Evolutionary conservation across 371 early-diverging fungal genomes (phyloP), one percentile per base, ranked within the genome.

Genomic region (Cokeromyces recurvatus): DNA sequence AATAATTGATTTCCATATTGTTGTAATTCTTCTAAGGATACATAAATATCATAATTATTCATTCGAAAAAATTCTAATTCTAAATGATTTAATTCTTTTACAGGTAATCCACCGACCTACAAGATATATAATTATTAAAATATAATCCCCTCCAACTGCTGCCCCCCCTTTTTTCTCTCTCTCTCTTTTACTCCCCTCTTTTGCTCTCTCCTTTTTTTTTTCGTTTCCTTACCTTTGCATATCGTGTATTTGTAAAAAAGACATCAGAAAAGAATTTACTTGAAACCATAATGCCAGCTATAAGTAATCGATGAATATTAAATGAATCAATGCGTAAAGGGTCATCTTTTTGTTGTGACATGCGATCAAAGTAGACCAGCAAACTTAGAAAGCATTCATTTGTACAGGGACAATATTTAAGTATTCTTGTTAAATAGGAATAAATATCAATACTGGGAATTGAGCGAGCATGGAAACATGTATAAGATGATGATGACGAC

Each of bases 61-160:
- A 51, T 32, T n/a, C 38, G 22, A 17, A 95, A 71, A 51, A 94
- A 90, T 64, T 92, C 89, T 15, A 94, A 59, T 62, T 95, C 95
- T 46, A 95, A 71, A 32, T 69, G 71, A 72, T 97, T 97, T 39
- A 97, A 71, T 70, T 97, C 98, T 45, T 77, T 68, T 3, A 91
- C 80, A 4, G 93, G 84, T 11, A 97, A 66, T 10, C 98, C 98
- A 51, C 98, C 98, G 25, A 97, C 96, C 87, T 87, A 69, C 43
- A n/a, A 19, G 2, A 23, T 37, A 22, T 23, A 23, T 15, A 23
- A 16, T 39, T 31, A 32, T 39, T 32, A 4, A 21, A 23, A 45
- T n/a, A n/a, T n/a, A n/a, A n/a, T n/a, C n/a, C n/a, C n/a, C n/a
- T n/a, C n/a, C n/a, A n/a, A n/a, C n/a, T n/a, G n/a, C n/a, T n/a